Evolutionary conservation across 805 yeast genomes (phyloP).

Genomic region (Teunomyces pallodes): DNA sequence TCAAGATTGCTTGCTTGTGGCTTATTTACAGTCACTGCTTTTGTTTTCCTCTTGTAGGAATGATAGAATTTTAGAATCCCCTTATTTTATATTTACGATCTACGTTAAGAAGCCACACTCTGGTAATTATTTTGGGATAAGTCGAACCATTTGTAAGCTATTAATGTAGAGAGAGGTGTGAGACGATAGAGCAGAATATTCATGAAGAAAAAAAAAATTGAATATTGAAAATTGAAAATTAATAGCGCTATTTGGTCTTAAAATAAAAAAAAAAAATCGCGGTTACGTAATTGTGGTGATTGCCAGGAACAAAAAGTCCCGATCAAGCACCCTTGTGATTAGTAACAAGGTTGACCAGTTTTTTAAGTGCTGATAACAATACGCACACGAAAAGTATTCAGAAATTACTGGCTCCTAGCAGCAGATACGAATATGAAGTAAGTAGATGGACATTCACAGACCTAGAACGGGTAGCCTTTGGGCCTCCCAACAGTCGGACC

Average conservation of each 20-base stretch:
- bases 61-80: background rate
- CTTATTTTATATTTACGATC: background rate
- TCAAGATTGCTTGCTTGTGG: background rate
- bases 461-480: too few relatives aligned
- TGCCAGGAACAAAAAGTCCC: background rate
- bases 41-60: background rate
- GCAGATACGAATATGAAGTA: background rate
- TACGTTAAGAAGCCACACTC: too few relatives aligned
- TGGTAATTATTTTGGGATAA: too few relatives aligned
- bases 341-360: background rate
- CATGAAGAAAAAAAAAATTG: background rate
- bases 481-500: too few relatives aligned
- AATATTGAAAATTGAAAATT: background rate
- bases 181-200: too few relatives aligned
- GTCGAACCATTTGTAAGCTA: too few relatives aligned
- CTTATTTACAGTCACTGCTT: background rate
- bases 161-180: too few relatives aligned
- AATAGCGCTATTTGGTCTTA: too few relatives aligned
- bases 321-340: slow-evolving; percentile 1
- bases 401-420: background rate
- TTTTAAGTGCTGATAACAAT: background rate
- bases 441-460: background rate
- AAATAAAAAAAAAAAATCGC: background rate
- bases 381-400: background rate
- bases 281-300: slow-evolving; percentile 1